These are phyloP conservation scores for Lachnum nothofagi DNA, from an alignment of 2,329 filamentous ascomycete species.

Conservation along the genomic window DNA sequence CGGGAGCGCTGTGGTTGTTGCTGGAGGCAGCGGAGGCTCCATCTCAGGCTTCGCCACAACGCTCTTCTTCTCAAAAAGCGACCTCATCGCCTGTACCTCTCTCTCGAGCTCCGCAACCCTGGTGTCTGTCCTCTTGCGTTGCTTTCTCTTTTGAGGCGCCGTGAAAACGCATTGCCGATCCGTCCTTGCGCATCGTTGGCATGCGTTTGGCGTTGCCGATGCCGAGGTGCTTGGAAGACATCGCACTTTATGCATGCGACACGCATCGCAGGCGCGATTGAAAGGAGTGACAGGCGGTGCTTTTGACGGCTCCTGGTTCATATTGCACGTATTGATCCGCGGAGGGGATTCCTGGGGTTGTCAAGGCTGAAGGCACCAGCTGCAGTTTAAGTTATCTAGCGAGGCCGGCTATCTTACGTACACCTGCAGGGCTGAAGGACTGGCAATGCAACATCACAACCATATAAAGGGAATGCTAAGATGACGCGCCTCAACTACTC, in stretches of 20 bases:
- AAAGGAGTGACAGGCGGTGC: conserved; percentile 7
- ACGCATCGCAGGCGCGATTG: conserved; percentile 36
- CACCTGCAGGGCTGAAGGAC: too few relatives aligned
- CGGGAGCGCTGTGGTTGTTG: background rate
- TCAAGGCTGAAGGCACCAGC: too few relatives aligned
- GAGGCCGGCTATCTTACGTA: too few relatives aligned
- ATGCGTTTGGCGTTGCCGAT: conserved; percentile 20
- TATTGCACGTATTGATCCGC: background rate
- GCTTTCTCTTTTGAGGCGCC: conserved; percentile 35
- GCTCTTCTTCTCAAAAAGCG: conserved; percentile 29
- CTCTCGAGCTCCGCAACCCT: conserved; percentile 38
- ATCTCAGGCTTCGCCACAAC: background rate
- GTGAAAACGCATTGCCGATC: conserved; percentile 35
- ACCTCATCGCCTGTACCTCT: conserved; percentile 36
- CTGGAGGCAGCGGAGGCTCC: background rate
- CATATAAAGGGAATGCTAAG: too few relatives aligned
- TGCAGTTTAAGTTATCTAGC: too few relatives aligned
- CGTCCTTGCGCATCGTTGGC: conserved; percentile 34
- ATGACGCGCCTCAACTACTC: too few relatives aligned
- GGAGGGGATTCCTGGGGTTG: too few relatives aligned
- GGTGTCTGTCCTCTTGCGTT: conserved; percentile 38
- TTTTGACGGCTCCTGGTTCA: conserved; percentile 1
- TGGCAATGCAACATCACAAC: too few relatives aligned
- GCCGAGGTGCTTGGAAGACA: conserved; percentile 31
- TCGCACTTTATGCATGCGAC: conserved; percentile 37